Conservation (phyloP, 2,329 filamentous ascomycete genomes). For the Pseudonectria foliicola region DNA sequence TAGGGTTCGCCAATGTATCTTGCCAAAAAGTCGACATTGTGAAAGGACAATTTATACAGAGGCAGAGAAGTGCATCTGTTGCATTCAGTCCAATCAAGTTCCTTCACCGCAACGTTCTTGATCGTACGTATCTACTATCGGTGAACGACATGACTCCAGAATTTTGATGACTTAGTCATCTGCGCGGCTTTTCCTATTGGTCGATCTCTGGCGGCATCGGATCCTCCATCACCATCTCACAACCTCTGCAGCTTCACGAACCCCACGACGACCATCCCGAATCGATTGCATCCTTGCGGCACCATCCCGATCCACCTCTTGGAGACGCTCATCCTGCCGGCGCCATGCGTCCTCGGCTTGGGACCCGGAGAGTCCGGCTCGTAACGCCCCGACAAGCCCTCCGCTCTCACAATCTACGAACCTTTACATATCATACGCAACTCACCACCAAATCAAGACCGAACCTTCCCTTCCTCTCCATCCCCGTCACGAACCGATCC, state of each 20-base stretch:
- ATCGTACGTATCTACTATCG: background rate
- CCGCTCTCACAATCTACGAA: constrained; percentile 15
- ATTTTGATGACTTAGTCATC: no score
- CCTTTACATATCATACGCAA: constrained; percentile 22
- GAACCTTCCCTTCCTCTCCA: constrained; percentile 41
- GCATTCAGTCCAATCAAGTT: no score
- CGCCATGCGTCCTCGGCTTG: constrained; percentile 34
- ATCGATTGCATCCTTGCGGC: background rate
- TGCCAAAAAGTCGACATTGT: constrained; percentile 38
- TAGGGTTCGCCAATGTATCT: constrained; percentile 37
- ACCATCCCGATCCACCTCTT: background rate
- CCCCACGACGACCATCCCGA: background rate
- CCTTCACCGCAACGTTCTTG: no score
- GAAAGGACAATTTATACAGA: constrained; percentile 10
- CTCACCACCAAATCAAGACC: constrained; percentile 27
- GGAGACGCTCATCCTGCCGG: constrained; percentile 2
- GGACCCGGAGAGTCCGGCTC: constrained; percentile 22
- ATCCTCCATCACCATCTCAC: no score
- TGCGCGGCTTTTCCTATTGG: no score
- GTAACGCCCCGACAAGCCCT: constrained; percentile 9
- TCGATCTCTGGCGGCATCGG: no score
- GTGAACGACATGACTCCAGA: background rate
- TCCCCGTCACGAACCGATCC: constrained; percentile 41
- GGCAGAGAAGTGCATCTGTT: background rate
- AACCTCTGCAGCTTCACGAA: background rate